Evolutionary conservation across 305 asterid genomes (phyloP), one percentile per base, ranked within the genome.

Genomic region (Fraxinus baroniana): DNA sequence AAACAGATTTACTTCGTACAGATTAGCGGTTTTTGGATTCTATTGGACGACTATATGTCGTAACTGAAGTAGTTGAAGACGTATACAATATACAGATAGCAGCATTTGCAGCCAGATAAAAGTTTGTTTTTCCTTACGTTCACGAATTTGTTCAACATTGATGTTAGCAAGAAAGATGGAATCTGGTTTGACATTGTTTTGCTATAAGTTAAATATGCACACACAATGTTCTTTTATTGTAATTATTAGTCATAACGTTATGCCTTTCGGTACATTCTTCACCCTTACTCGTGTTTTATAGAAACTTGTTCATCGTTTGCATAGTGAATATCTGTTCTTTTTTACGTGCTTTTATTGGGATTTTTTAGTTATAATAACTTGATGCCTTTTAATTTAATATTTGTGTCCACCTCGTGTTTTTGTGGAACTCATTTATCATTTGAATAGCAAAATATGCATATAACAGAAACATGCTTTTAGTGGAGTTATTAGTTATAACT

Each of bases 1-100:
- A 88, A 78, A 80, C 87, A 0, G 91, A 89, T 79, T 71, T 85
- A 86, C 86, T 88, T 78, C 93, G 94, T 81, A 88, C 83, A 88
- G 94, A 91, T 87, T 91, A 87, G 87, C 87, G 35, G 39, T 83
- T 66, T 39, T 74, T 72, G 78, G 78, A 37, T 41, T 62, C 77
- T 36, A 72, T 79, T 81, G 66, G 75, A 76, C 77, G 72, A 76
- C 60, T 13, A 66, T 78, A 30, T 82, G 70, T 2, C 57, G 32
- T 68, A 32, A 74, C 79, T 75, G 84, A 80, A 83, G 75, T 77
- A 77, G 78, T 72, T 83, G 85, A 52, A 81, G 85, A 74, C 78
- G 7, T 76, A 74, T 70, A 80, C 85, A 74, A 79, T 68, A 57
- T 70, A 41, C 78, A 77, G 81, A 52, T 55, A 80, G 44, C 39